phyloP scores from a whole-genome alignment of 1,139 yeast species.

The Debaryomyces sp. region DNA sequence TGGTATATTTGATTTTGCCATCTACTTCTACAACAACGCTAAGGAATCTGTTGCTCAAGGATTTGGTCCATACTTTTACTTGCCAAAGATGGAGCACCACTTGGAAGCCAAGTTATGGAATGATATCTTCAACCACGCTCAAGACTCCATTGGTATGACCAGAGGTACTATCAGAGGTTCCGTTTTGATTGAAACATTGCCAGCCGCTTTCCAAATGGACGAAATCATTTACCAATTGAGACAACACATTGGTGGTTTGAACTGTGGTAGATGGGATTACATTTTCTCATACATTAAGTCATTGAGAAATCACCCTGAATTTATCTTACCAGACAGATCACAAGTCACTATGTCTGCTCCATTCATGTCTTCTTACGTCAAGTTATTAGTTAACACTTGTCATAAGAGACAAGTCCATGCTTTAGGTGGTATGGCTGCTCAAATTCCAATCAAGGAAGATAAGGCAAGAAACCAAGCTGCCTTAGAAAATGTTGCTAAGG shows the following conservation, averaged over 20 bases:
- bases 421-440: slow-evolving; percentile 88
- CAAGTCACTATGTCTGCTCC: slow-evolving; percentile 79
- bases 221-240: slow-evolving; percentile 77
- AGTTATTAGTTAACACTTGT: slow-evolving; percentile 67
- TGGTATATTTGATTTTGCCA: slow-evolving; percentile 74
- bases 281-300: slow-evolving; percentile 73
- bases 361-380: slow-evolving; percentile 72
- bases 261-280: slow-evolving; percentile 87
- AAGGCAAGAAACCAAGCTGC: slow-evolving; percentile 64
- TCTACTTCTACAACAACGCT: slow-evolving; percentile 77
- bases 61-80: slow-evolving; percentile 75
- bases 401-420: slow-evolving; percentile 79
- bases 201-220: slow-evolving; percentile 82
- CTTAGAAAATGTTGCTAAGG: slow-evolving; percentile 71
- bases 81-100: slow-evolving; percentile 82
- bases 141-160: slow-evolving; percentile 64
- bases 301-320: slow-evolving; percentile 63
- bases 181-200: slow-evolving; percentile 75
- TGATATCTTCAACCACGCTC: slow-evolving; percentile 69
- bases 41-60: slow-evolving; percentile 61
- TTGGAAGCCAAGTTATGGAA: slow-evolving; percentile 81
- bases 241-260: slow-evolving; percentile 74
- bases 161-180: slow-evolving; percentile 80
- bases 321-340: slow-evolving; percentile 69
- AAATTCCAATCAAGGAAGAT: slow-evolving; percentile 75